phyloP scores from a whole-genome alignment of 345 rosid species.

The Populus davidiana region DNA sequence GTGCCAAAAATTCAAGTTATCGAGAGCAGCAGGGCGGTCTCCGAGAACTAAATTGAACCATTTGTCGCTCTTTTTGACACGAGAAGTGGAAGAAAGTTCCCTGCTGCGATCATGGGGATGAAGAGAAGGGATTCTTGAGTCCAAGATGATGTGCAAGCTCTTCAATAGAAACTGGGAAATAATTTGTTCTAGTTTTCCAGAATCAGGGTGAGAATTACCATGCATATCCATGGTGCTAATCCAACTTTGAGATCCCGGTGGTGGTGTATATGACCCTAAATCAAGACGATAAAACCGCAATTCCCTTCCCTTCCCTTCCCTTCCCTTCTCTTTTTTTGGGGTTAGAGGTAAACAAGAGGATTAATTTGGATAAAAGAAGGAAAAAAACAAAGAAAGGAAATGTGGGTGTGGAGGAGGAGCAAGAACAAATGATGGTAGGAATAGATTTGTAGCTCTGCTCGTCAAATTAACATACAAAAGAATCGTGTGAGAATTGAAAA shows the following conservation, averaged over 20 bases:
- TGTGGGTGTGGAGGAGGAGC: neutral
- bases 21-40: slow-evolving; percentile 69
- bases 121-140: slow-evolving; percentile 76
- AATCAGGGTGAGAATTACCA: slow-evolving; percentile 30
- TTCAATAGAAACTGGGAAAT: slow-evolving; percentile 72
- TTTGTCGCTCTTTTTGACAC: slow-evolving; percentile 66
- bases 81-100: slow-evolving; percentile 34
- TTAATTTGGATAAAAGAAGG: neutral
- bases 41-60: slow-evolving; percentile 90
- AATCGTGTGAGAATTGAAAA: neutral
- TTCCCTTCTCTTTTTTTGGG: neutral
- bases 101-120: slow-evolving; percentile 38
- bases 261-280: neutral
- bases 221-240: slow-evolving; percentile 41
- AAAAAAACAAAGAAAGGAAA: neutral
- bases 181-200: slow-evolving; percentile 62
- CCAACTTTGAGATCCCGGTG: neutral
- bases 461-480: neutral
- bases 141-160: slow-evolving; percentile 69
- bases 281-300: neutral
- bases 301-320: neutral
- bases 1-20: slow-evolving; percentile 71
- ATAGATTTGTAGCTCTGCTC: neutral
- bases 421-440: neutral
- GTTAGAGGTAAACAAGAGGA: neutral